Evolutionary conservation across 345 rosid genomes (phyloP).

Genomic region (Camelina laxa): DNA sequence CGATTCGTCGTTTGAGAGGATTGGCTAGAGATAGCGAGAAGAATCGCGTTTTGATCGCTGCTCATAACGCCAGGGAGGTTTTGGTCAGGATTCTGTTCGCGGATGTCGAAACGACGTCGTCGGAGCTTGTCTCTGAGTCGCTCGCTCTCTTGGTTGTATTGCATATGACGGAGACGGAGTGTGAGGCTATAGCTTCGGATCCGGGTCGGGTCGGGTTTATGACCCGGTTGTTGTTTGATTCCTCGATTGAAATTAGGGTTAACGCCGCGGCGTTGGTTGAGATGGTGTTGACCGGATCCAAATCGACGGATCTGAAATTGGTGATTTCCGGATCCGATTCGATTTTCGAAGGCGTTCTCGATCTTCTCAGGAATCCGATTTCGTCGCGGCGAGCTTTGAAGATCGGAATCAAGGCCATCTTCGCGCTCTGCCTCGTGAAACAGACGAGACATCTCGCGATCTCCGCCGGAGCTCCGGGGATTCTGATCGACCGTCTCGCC

Average conservation of each 20-base stretch:
- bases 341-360: slow-evolving; percentile 78
- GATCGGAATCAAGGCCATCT: slow-evolving; percentile 75
- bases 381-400: slow-evolving; percentile 67
- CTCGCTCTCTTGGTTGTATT: slow-evolving; percentile 68
- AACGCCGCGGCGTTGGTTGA: slow-evolving; percentile 84
- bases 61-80: slow-evolving; percentile 60
- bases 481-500: slow-evolving; percentile 65
- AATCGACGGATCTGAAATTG: slow-evolving; percentile 65
- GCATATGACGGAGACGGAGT: slow-evolving; percentile 69
- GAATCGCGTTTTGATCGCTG: slow-evolving; percentile 68
- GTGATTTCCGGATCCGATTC: slow-evolving; percentile 59
- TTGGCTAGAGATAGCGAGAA: slow-evolving; percentile 92
- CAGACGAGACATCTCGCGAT: slow-evolving; percentile 84
- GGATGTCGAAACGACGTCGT: slow-evolving; percentile 37
- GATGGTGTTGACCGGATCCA: slow-evolving; percentile 70
- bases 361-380: slow-evolving; percentile 54
- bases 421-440: slow-evolving; percentile 81
- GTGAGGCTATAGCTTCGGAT: slow-evolving; percentile 61
- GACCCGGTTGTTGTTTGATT: slow-evolving; percentile 58
- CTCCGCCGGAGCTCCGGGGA: slow-evolving; percentile 73
- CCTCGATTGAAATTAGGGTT: slow-evolving; percentile 68
- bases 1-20: slow-evolving; percentile 75
- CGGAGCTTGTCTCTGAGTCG: slow-evolving; percentile 68
- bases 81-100: slow-evolving; percentile 55
- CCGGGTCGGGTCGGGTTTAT: slow-evolving; percentile 51